These are phyloP conservation scores for Candida hispaniensis DNA, from an alignment of 805 yeast species.

Conservation along the genomic window DNA sequence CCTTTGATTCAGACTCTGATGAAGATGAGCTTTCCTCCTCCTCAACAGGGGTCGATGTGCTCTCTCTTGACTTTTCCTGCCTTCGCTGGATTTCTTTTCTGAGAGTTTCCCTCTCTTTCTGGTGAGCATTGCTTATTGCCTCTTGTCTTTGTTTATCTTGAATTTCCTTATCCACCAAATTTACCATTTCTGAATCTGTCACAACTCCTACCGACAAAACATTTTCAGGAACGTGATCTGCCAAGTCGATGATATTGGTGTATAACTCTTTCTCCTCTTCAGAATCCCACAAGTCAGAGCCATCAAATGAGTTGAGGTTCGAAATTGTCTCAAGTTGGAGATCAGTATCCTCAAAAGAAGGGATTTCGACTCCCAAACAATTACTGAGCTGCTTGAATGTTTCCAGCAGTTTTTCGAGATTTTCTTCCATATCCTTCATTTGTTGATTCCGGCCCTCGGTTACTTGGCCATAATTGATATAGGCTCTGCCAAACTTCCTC, in stretches of 20 bases:
- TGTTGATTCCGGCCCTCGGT: conserved; percentile 32
- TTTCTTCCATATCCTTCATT: conserved; percentile 19
- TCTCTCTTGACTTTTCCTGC: conserved; percentile 25
- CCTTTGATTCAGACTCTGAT: conserved; percentile 30
- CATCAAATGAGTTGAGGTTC: conserved; percentile 16
- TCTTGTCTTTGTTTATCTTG: conserved; percentile 13
- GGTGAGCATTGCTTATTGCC: conserved; percentile 7
- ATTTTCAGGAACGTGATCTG: conserved; percentile 25
- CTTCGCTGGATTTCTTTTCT: conserved; percentile 18
- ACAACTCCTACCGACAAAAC: conserved; percentile 7
- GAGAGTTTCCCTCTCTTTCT: conserved; percentile 18
- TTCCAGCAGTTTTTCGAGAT: conserved; percentile 34
- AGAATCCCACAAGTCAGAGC: conserved; percentile 46
- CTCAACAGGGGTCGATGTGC: conserved; percentile 21
- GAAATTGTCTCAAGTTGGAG: conserved; percentile 23
- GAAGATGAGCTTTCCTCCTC: conserved; percentile 37
- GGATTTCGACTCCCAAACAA: conserved; percentile 32
- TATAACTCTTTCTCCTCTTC: conserved; percentile 60
- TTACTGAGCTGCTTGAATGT: conserved; percentile 38
- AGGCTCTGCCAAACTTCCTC: conserved; percentile 34
- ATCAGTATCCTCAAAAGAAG: conserved; percentile 26
- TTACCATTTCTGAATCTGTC: conserved; percentile 19
- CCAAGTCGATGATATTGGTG: conserved; percentile 52
- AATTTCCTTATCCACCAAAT: conserved; percentile 22
- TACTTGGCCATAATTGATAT: conserved; percentile 56